phyloP scores from a whole-genome alignment of 352 stramenopile genomes.

The Phytophthora crassamura region DNA sequence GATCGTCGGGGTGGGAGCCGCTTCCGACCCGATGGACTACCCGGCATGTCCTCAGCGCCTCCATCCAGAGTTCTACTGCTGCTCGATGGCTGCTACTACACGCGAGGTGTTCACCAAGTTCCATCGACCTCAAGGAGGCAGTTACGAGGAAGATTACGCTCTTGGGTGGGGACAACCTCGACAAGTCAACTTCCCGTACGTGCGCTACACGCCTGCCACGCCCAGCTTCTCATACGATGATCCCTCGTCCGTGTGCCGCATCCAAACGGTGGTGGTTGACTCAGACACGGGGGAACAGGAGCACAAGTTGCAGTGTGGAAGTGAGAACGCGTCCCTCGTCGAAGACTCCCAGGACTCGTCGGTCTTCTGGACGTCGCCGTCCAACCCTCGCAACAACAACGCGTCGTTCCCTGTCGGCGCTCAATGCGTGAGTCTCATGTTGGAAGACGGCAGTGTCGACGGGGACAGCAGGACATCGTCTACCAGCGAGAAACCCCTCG shows the following conservation, averaged over 20 bases:
- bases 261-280: conserved; percentile 29
- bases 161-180: conserved; percentile 31
- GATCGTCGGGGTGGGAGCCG: conserved; percentile 3
- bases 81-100: conserved; percentile 27
- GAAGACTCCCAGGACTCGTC: conserved; percentile 36
- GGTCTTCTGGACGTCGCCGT: conserved; percentile 53
- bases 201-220: conserved; percentile 38
- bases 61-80: conserved; percentile 47
- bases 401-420: conserved; percentile 54
- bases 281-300: conserved; percentile 21
- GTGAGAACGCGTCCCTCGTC: conserved; percentile 35
- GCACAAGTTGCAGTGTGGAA: conserved; percentile 41
- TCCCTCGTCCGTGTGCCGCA: conserved; percentile 28
- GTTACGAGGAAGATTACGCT: conserved; percentile 38
- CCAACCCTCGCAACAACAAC: conserved; percentile 58
- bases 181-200: conserved; percentile 44
- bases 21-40: conserved; percentile 28
- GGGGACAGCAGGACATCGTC: conserved; percentile 18
- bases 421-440: conserved; percentile 40
- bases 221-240: conserved; percentile 44
- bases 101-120: conserved; percentile 47
- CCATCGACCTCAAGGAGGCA: conserved; percentile 30
- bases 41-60: conserved; percentile 41
- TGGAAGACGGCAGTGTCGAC: conserved; percentile 24
- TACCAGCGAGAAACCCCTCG: conserved; percentile 2